Evolutionary conservation across 208 protist genomes (phyloP), one percentile per base, ranked within the genome.

Genomic region (Leishmania lainsoni): DNA sequence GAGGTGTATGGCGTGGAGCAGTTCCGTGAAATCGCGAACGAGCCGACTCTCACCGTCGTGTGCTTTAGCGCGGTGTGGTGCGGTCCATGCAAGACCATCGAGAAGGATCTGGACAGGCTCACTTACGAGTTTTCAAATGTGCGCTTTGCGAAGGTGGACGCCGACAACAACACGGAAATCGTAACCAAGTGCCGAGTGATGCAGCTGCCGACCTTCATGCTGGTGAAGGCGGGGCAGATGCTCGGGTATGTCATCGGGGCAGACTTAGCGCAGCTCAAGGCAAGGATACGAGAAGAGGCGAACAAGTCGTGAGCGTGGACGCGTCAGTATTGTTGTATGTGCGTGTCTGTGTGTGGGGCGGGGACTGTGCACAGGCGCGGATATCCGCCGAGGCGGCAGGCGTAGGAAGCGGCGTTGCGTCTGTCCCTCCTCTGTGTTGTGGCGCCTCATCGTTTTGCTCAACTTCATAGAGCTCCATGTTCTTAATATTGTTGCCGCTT

Each of bases 61-160:
- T 96, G 90, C 87, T 96, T 95, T 77, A 91, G 89, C 29, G 92
- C 92, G 6, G 87, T 95, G 52, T 95, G 92, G 94, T 96, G 94
- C 76, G 92, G 91, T 8, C 92, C 92, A 12, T 97, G 92, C 84
- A 92, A 95, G 73, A 87, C 87, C 3, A 94, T 96, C 52, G 88
- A 95, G 77, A 91, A 89, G 61, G 80, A 91, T 49, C 79, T 97
- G 72, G 93, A 95, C 56, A 95, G 90, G 87, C 76, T 97, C 42
- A 89, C 90, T 20, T 97, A 91, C 76, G 88, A 95, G 20, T 95
- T 94, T 80, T 83, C 91, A 16, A 90, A 81, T 69, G 91, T 95
- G 26, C 81, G 86, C 52, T 94, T 95, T 85, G 90, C 89, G 61
- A 90, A 88, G 75, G 92, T 97, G 20, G 93, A 95, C 78, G 87